Percentiles rank a stretch among this genome's conserved stretches.
Conservation (phyloP, 495 filamentous ascomycete genomes). For the Jackrogersella multiformis region DNA sequence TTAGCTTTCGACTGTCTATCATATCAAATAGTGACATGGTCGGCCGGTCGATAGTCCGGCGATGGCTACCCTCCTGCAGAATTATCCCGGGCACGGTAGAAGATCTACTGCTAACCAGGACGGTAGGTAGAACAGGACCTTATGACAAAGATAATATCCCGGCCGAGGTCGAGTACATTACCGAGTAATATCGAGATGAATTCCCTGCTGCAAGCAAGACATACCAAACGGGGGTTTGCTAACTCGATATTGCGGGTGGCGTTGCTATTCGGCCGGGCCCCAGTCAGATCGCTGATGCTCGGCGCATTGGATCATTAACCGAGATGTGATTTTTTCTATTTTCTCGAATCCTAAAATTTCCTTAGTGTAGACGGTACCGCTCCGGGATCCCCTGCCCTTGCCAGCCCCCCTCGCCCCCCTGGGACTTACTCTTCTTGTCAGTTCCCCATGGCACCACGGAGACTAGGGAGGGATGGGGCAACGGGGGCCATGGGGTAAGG, state of each 20-base stretch:
- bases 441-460: conserved; percentile 40
- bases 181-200: conserved; percentile 22
- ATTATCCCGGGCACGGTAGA: conserved; percentile 42
- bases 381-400: background rate
- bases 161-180: conserved; percentile 6
- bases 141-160: conserved; percentile 29
- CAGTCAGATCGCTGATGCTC: conserved; percentile 26
- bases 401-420: conserved; percentile 7
- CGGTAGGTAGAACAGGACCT: conserved; percentile 13
- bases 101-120: conserved; percentile 39
- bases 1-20: conserved; percentile 13
- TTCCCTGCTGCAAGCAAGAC: conserved; percentile 5
- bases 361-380: conserved; percentile 1
- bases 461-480: conserved; percentile 31
- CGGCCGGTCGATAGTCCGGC: conserved; percentile 33
- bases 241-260: conserved; percentile 26
- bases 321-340: conserved; percentile 26
- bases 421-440: conserved; percentile 4
- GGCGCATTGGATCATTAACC: conserved; percentile 40
- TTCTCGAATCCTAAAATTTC: conserved; percentile 20
- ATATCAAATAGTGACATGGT: conserved; percentile 35
- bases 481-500: conserved; percentile 34
- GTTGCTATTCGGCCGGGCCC: conserved; percentile 29
- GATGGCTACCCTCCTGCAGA: conserved; percentile 34
- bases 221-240: conserved; percentile 22